A percentile compares a stretch with the other conserved stretches of the same genome.
Evolutionary conservation across 768 basidiomycete species (phyloP).

Genomic region (Russula sp.): DNA sequence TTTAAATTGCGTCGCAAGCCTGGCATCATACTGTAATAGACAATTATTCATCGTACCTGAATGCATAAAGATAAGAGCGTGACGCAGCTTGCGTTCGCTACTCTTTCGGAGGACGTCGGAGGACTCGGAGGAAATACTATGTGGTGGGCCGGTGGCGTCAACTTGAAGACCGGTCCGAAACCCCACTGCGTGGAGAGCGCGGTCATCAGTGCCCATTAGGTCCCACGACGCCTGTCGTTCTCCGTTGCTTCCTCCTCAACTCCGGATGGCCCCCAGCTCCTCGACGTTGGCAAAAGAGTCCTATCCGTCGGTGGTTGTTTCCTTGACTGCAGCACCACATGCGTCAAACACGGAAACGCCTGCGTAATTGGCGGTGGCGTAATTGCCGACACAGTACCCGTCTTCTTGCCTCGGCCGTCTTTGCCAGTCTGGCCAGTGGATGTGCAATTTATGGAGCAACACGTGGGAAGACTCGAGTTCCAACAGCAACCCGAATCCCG

Average conservation of each 20-base stretch:
- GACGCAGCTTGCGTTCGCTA: background rate
- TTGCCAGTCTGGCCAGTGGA: background rate
- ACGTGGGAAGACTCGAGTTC: conserved; percentile 20
- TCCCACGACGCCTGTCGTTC: conserved; percentile 11
- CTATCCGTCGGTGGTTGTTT: conserved; percentile 57
- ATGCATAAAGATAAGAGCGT: background rate
- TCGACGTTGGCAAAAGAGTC: conserved; percentile 66
- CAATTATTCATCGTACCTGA: conserved; percentile 11
- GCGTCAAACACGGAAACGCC: too few relatives aligned
- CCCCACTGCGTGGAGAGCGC: conserved; percentile 7
- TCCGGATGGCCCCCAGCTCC: conserved; percentile 58
- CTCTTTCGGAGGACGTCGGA: conserved; percentile 5
- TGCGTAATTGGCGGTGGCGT: conserved; percentile 35
- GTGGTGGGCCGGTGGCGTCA: too few relatives aligned
- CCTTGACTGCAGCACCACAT: conserved; percentile 54
- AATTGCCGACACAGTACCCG: conserved; percentile 1
- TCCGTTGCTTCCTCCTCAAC: conserved; percentile 37
- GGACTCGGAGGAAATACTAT: background rate
- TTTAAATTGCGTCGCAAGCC: conserved; percentile 2
- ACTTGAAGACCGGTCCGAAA: too few relatives aligned
- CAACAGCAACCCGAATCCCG: background rate
- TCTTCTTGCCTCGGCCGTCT: too few relatives aligned
- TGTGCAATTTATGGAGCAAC: conserved; percentile 4
- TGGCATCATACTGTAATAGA: background rate
- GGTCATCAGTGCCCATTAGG: conserved; percentile 14